phyloP scores from a whole-genome alignment of 495 filamentous ascomycete species.

The Choiromyces venosus region DNA sequence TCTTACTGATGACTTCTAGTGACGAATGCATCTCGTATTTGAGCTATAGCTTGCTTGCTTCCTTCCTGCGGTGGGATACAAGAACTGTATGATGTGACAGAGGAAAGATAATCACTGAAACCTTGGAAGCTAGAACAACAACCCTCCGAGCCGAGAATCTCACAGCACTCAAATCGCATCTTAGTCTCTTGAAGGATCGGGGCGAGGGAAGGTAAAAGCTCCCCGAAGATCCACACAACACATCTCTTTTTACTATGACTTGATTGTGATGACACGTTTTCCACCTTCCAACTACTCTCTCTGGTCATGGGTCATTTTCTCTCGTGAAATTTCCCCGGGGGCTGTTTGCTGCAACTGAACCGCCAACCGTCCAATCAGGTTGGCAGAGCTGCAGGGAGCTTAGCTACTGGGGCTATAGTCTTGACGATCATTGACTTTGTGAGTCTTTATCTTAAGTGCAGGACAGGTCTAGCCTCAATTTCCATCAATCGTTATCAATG shows the following conservation, averaged over 20 bases:
- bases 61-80: not conserved
- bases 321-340: not conserved
- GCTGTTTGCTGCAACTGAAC: not conserved
- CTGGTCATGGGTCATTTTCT: not conserved
- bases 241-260: not conserved
- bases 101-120: not conserved
- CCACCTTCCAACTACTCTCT: not conserved
- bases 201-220: not conserved
- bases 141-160: not conserved
- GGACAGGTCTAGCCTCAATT: not conserved
- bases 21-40: constrained; percentile 1
- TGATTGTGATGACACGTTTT: not conserved
- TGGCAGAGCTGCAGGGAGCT: not conserved
- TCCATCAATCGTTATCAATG: not conserved
- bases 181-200: not conserved
- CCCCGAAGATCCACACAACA: not conserved
- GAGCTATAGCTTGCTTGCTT: not conserved
- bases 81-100: not conserved
- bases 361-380: not conserved
- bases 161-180: not conserved
- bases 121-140: not conserved
- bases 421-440: not conserved
- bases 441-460: not conserved
- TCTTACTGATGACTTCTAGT: not conserved
- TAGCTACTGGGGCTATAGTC: not conserved